These are phyloP conservation scores for Circinella umbellata DNA, from an alignment of 371 early-diverging fungal species.

Conservation along the genomic window DNA sequence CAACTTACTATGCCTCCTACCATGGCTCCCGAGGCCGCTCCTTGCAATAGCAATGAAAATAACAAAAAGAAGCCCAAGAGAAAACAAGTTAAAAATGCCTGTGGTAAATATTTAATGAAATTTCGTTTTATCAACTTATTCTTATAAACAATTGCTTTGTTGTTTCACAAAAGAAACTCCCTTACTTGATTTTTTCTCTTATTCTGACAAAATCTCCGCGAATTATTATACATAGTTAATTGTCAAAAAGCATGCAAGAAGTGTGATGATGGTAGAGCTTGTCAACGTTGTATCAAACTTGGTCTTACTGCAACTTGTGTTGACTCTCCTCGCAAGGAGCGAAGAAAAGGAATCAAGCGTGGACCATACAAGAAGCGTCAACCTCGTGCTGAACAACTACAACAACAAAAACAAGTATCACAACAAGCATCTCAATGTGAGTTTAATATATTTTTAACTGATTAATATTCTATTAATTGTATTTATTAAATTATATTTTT, in stretches of 20 bases:
- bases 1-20: background rate
- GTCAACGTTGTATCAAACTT: slow-evolving; percentile 78
- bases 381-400: slow-evolving; percentile 9
- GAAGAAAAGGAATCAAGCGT: slow-evolving; percentile 79
- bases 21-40: background rate
- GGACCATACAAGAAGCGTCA: slow-evolving; percentile 73
- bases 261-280: slow-evolving; percentile 84
- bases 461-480: background rate
- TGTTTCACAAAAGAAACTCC: slow-evolving; percentile 5
- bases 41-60: slow-evolving; percentile 2
- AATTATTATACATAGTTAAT: slow-evolving; percentile 51
- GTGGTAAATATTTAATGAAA: slow-evolving; percentile 52
- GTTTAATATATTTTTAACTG: background rate
- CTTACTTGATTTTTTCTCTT: background rate
- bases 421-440: background rate
- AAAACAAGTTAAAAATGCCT: slow-evolving; percentile 85
- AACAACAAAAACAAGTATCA: background rate
- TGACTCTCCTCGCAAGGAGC: slow-evolving; percentile 79
- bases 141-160: background rate
- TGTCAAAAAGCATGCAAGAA: slow-evolving; percentile 92
- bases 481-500: background rate
- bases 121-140: background rate
- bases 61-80: slow-evolving; percentile 37
- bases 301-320: slow-evolving; percentile 72
- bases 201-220: slow-evolving; percentile 1